phyloP scores from a whole-genome alignment of 345 rosid species.

The Toxicodendron radicans region DNA sequence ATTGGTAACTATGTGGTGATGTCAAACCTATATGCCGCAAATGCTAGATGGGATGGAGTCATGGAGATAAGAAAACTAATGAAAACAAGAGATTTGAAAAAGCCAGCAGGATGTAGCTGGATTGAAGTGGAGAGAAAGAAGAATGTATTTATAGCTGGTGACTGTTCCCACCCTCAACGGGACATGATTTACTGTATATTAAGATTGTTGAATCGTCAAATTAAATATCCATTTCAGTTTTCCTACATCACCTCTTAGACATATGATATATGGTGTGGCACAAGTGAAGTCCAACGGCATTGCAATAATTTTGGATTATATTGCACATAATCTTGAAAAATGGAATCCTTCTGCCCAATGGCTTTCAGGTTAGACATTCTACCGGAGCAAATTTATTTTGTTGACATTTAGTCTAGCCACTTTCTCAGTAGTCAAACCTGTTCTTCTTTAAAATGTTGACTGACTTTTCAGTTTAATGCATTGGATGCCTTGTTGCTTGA shows the following conservation, averaged over 20 bases:
- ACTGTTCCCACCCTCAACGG: constrained; percentile 62
- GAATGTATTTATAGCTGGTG: constrained; percentile 72
- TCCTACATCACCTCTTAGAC: constrained; percentile 25
- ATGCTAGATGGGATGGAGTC: constrained; percentile 75
- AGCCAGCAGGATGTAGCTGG: constrained; percentile 94
- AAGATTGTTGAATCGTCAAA: constrained; percentile 48
- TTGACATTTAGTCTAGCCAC: not conserved
- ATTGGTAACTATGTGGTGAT: constrained; percentile 66
- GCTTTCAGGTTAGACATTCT: constrained; percentile 4
- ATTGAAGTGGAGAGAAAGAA: constrained; percentile 64
- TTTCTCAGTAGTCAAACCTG: not conserved
- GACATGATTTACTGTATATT: constrained; percentile 41
- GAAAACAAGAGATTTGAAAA: constrained; percentile 64
- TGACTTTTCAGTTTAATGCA: not conserved
- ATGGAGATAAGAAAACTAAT: constrained; percentile 71
- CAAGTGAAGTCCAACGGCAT: constrained; percentile 11
- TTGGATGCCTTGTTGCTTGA: not conserved
- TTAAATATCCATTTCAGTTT: constrained; percentile 49
- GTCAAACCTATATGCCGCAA: constrained; percentile 89
- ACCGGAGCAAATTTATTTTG: not conserved
- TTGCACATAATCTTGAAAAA: constrained; percentile 1
- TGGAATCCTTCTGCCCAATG: not conserved
- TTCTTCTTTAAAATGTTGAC: not conserved
- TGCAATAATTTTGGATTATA: not conserved
- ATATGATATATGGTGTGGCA: constrained; percentile 24